Evolutionary conservation across 352 stramenopile species (phyloP).

Genomic region (Globisporangium polare): DNA sequence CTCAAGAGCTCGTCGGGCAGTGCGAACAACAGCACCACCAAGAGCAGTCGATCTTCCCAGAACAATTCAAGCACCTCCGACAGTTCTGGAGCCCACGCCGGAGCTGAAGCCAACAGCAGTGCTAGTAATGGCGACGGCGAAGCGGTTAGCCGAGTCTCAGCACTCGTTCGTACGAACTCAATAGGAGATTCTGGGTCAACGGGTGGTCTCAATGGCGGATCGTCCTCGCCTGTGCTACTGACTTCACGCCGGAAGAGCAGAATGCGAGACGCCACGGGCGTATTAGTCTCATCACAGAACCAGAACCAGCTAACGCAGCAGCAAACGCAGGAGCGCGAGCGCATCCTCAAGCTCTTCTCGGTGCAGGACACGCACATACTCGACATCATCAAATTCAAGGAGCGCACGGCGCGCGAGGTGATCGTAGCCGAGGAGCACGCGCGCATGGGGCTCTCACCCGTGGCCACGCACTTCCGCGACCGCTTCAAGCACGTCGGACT

Average conservation of each 20-base stretch:
- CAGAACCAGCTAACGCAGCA: not conserved
- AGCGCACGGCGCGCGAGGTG: constrained; percentile 37
- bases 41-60: not conserved
- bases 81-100: not conserved
- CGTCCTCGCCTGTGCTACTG: not conserved
- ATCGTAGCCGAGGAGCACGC: constrained; percentile 36
- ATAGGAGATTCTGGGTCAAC: not conserved
- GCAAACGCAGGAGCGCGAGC: constrained; percentile 12
- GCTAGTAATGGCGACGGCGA: not conserved
- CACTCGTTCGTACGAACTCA: not conserved
- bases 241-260: constrained; percentile 6
- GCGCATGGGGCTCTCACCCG: constrained; percentile 35
- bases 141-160: not conserved
- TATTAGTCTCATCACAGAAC: not conserved
- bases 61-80: not conserved
- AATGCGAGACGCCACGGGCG: not conserved
- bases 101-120: not conserved
- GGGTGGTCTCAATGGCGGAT: not conserved
- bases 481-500: constrained; percentile 61
- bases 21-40: not conserved
- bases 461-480: constrained; percentile 51
- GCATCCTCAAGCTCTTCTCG: constrained; percentile 45
- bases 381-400: constrained; percentile 61
- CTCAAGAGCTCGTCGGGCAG: constrained; percentile 3
- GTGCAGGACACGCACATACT: constrained; percentile 53